A percentile compares a stretch with the other conserved stretches of the same genome.
Conservation (phyloP, 306 rosid genomes). For the Oxytropis ochrocephala region DNA sequence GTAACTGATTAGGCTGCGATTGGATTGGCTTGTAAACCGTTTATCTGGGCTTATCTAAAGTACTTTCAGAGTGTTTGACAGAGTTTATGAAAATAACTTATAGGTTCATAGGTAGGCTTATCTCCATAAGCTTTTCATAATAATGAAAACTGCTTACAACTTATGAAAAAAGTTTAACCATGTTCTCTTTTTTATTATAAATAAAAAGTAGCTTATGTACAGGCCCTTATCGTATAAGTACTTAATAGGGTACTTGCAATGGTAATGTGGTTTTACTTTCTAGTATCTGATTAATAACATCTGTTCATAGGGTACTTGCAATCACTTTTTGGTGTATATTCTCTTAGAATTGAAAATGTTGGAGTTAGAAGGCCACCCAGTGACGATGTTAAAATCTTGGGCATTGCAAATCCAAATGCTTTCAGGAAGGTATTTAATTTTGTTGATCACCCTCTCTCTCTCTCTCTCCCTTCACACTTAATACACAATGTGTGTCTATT, state of each 20-base stretch:
- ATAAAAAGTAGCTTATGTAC: too few species aligned
- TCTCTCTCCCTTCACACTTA: not conserved
- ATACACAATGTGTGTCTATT: not conserved
- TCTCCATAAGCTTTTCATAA: too few species aligned
- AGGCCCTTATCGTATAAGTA: too few species aligned
- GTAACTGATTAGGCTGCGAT: not conserved
- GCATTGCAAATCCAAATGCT: conserved; percentile 75
- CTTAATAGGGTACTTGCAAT: not conserved
- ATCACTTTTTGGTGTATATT: conserved; percentile 73
- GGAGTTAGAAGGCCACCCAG: conserved; percentile 87
- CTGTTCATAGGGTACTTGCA: conserved; percentile 67
- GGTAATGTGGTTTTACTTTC: conserved; percentile 6
- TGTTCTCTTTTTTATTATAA: too few species aligned
- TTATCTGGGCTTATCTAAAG: too few species aligned
- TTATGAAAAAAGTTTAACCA: too few species aligned
- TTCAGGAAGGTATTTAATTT: conserved; percentile 60
- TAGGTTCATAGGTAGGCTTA: too few species aligned
- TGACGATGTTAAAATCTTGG: conserved; percentile 87
- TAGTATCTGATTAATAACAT: not conserved
- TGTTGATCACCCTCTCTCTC: not conserved
- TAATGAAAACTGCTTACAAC: too few species aligned
- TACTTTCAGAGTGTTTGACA: too few species aligned
- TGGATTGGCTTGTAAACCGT: too few species aligned
- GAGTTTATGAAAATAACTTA: too few species aligned
- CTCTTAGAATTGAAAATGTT: conserved; percentile 74